phyloP scores from a whole-genome alignment of 768 basidiomycete genomes.

The Strobilomyces confusus region DNA sequence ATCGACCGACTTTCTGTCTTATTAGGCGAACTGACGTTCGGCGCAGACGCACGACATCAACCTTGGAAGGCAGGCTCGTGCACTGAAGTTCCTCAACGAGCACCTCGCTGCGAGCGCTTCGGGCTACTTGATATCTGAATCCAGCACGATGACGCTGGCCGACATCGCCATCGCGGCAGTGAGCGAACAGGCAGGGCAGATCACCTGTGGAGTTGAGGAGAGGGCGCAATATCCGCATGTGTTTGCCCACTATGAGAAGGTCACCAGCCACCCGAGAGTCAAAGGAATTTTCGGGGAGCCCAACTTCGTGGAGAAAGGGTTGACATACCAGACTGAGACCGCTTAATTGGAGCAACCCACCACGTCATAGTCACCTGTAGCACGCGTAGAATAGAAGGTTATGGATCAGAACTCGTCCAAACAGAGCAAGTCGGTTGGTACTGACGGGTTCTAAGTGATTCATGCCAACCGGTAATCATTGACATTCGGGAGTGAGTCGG shows the following conservation, averaged over 20 bases:
- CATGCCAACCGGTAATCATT: no score
- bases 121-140: conserved; percentile 25
- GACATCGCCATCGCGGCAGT: conserved; percentile 24
- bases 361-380: no score
- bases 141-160: conserved; percentile 22
- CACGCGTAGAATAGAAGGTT: no score
- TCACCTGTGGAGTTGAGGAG: conserved; percentile 26
- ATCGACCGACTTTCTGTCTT: background rate
- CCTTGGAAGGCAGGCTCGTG: conserved; percentile 18
- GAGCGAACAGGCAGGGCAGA: conserved; percentile 17
- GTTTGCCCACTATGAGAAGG: conserved; percentile 24
- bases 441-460: no score
- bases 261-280: conserved; percentile 15
- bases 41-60: conserved; percentile 16
- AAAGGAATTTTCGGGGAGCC: conserved; percentile 17
- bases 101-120: conserved; percentile 16
- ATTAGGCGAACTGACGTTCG: background rate
- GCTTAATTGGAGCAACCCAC: background rate
- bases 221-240: conserved; percentile 24
- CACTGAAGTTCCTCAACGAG: conserved; percentile 24
- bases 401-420: no score
- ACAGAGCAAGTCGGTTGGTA: no score
- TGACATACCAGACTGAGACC: conserved; percentile 10
- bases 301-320: conserved; percentile 16
- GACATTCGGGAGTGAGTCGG: no score